Percentiles rank a stretch among this genome's conserved stretches.
These are phyloP conservation scores for Cryptosporidium viatorum DNA, from an alignment of 169 alveolate genomes.

Conservation along the genomic window DNA sequence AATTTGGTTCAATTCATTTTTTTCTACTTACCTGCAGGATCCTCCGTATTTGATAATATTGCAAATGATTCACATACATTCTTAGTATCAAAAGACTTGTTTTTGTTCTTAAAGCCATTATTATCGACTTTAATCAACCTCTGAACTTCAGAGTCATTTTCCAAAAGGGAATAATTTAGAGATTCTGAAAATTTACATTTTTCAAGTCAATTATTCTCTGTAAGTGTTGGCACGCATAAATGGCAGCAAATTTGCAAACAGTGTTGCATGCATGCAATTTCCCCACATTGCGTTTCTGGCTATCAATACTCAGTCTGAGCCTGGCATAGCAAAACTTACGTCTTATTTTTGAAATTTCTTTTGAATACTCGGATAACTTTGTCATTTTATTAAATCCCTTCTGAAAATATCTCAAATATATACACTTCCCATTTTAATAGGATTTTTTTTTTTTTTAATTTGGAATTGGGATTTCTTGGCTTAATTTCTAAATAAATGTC, in stretches of 20 bases:
- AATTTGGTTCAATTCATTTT: background rate
- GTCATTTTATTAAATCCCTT: conserved; percentile 8
- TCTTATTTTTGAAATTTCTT: conserved; percentile 59
- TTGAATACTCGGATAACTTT: conserved; percentile 36
- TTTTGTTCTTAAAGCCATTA: background rate
- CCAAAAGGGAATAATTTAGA: conserved; percentile 54
- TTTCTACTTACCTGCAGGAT: conserved; percentile 70
- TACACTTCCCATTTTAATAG: background rate
- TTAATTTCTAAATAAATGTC: background rate
- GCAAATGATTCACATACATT: conserved; percentile 63
- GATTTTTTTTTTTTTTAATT: background rate
- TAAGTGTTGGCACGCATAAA: background rate
- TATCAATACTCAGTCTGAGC: background rate
- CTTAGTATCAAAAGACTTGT: conserved; percentile 6
- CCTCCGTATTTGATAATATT: conserved; percentile 12
- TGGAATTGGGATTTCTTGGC: background rate
- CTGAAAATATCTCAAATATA: background rate
- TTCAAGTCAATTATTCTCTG: background rate
- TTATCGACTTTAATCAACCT: background rate
- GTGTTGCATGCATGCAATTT: conserved; percentile 8
- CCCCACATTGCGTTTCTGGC: conserved; percentile 8
- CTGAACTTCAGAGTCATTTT: conserved; percentile 15
- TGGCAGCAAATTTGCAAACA: conserved; percentile 20
- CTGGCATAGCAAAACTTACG: conserved; percentile 11
- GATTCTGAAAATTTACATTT: conserved; percentile 54